phyloP scores from a whole-genome alignment of 768 basidiomycete genomes.

The Solioccasus polychromus region DNA sequence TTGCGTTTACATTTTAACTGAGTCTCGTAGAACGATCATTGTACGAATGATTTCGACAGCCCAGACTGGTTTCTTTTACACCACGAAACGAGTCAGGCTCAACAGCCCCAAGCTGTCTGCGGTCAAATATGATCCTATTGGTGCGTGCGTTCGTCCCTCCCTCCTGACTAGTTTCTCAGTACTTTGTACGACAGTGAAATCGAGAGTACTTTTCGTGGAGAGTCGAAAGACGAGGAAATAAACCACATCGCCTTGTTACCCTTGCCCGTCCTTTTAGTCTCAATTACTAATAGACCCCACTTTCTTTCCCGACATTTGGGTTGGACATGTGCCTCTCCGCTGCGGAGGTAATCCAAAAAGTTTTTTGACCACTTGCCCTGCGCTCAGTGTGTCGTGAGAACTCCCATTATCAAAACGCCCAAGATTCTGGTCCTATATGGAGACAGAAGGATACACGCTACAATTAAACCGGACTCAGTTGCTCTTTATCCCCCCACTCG shows the following conservation, averaged over 20 bases:
- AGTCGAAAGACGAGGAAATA: conserved; percentile 71
- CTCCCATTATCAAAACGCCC: too few relatives aligned
- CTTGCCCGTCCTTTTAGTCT: neutral
- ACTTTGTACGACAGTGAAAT: conserved; percentile 46
- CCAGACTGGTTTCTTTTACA: conserved; percentile 90
- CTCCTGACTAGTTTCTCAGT: neutral
- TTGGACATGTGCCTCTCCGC: too few relatives aligned
- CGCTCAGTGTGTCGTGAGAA: too few relatives aligned
- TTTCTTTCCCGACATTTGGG: too few relatives aligned
- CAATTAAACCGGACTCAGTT: conserved; percentile 23
- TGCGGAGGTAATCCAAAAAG: too few relatives aligned
- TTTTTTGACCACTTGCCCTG: too few relatives aligned
- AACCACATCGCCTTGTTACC: neutral
- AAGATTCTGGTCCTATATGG: neutral
- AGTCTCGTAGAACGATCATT: conserved; percentile 63
- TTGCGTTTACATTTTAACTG: neutral
- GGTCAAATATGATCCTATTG: conserved; percentile 89
- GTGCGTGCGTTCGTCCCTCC: conserved; percentile 40
- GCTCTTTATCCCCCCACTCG: conserved; percentile 20
- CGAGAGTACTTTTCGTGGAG: conserved; percentile 76
- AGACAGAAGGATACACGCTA: conserved; percentile 10
- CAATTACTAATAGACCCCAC: too few relatives aligned
- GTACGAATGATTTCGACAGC: conserved; percentile 89
- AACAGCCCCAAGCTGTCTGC: conserved; percentile 76
- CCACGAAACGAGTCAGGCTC: conserved; percentile 66